Evolutionary conservation across 192 early-diverging fungal species (phyloP).

Genomic region (Phlyctochytrium planicorne): DNA sequence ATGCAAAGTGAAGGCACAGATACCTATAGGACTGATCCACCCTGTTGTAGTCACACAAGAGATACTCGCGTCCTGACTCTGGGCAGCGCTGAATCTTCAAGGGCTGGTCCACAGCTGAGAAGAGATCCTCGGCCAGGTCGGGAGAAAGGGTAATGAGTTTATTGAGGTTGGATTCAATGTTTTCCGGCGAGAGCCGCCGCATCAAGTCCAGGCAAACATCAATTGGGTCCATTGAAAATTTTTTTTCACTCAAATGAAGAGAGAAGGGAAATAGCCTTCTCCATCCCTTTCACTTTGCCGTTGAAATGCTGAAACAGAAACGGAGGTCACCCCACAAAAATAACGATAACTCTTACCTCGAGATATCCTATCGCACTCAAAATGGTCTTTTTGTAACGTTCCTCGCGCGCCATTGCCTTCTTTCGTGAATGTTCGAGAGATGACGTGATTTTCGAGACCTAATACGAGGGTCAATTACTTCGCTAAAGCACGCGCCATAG

Average conservation of each 20-base stretch:
- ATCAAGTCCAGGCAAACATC: constrained; percentile 97
- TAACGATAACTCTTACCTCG: too few relatives aligned
- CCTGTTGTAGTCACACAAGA: constrained; percentile 95
- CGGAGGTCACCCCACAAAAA: background rate
- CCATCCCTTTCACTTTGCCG: background rate
- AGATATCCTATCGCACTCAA: constrained; percentile 17
- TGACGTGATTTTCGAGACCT: background rate
- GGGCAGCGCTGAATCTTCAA: constrained; percentile 73
- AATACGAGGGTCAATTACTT: too few relatives aligned
- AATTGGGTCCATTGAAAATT: constrained; percentile 48
- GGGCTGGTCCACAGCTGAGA: constrained; percentile 91
- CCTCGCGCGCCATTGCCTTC: constrained; percentile 16
- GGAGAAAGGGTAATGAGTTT: constrained; percentile 82
- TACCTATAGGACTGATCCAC: constrained; percentile 91
- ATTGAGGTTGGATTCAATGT: constrained; percentile 81
- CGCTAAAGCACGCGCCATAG: background rate
- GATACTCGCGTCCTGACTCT: constrained; percentile 75
- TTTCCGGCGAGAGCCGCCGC: constrained; percentile 92
- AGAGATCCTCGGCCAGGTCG: constrained; percentile 85
- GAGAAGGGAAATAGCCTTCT: background rate
- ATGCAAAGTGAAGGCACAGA: constrained; percentile 2
- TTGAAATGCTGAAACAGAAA: background rate
- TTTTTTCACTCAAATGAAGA: too few relatives aligned
- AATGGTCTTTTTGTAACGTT: constrained; percentile 20
- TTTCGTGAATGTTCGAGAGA: constrained; percentile 2